Evolutionary conservation across 108 stramenopile species (phyloP).

Genomic region (Craspedostauros australis): DNA sequence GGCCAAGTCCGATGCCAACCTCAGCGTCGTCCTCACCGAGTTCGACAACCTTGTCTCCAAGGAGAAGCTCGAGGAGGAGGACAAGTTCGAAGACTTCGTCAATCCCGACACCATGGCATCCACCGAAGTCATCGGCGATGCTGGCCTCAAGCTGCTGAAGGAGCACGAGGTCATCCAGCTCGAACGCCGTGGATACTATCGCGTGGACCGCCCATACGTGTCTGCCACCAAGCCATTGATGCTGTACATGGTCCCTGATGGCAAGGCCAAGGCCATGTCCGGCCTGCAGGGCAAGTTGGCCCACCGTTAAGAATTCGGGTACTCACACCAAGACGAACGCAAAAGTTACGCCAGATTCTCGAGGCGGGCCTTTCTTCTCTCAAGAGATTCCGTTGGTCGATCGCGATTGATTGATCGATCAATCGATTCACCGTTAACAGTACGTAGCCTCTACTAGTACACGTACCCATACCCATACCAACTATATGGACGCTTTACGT

Average conservation of each 20-base stretch:
- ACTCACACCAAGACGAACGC: not conserved
- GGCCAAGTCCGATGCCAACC: slow-evolving; percentile 43
- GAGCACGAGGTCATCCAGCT: slow-evolving; percentile 94
- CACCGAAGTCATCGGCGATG: slow-evolving; percentile 79
- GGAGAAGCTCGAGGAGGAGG: slow-evolving; percentile 91
- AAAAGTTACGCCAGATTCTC: too few species aligned
- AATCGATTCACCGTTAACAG: too few species aligned
- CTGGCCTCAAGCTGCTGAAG: slow-evolving; percentile 65
- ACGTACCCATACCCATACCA: too few species aligned
- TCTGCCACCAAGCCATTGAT: slow-evolving; percentile 78
- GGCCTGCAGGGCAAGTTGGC: slow-evolving; percentile 80
- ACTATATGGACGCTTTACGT: too few species aligned
- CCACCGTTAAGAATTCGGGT: slow-evolving; percentile 54
- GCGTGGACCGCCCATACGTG: slow-evolving; percentile 84
- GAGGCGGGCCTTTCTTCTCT: too few species aligned
- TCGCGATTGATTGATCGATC: too few species aligned
- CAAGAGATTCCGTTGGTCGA: too few species aligned
- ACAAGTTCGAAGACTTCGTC: slow-evolving; percentile 91
- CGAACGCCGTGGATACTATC: slow-evolving; percentile 96
- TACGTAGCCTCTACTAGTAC: too few species aligned
- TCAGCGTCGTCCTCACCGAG: slow-evolving; percentile 72
- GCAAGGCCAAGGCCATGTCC: slow-evolving; percentile 94
- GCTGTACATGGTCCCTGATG: slow-evolving; percentile 96
- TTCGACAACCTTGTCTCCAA: slow-evolving; percentile 98
- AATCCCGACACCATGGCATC: slow-evolving; percentile 84